A percentile compares a stretch with the other conserved stretches of the same genome.
phyloP scores from a whole-genome alignment of 2,329 filamentous ascomycete species.

The Triangularia setosa region DNA sequence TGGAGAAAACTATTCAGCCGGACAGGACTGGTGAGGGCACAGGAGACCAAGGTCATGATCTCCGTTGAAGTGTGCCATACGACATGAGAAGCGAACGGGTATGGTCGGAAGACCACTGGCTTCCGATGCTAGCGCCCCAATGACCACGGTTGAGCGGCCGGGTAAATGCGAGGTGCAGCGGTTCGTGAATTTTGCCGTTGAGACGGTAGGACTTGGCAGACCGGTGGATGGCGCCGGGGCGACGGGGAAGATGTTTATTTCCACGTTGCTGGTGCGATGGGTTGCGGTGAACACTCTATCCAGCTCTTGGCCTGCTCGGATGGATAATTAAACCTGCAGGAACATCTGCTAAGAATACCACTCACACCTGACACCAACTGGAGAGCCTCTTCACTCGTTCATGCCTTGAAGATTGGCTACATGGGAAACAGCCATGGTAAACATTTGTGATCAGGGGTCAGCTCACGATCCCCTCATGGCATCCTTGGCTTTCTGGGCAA shows the following conservation, averaged over 20 bases:
- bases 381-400: neutral
- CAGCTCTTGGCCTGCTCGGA: neutral
- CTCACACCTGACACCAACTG: neutral
- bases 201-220: neutral
- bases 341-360: constrained; percentile 7
- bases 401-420: neutral
- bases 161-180: constrained; percentile 8
- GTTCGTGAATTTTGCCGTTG: constrained; percentile 4
- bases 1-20: constrained; percentile 19
- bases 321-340: constrained; percentile 5
- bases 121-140: neutral
- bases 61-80: neutral
- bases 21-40: neutral
- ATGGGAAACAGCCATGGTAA: neutral
- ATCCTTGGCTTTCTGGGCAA: neutral
- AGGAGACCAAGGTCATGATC: neutral
- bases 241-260: neutral
- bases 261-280: neutral
- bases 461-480: neutral
- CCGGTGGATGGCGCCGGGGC: neutral
- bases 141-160: constrained; percentile 2
- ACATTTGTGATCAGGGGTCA: neutral
- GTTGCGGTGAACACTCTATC: neutral
- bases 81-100: neutral
- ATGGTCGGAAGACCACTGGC: constrained; percentile 1